phyloP scores from a whole-genome alignment of 257 asterid genomes.

The Solanum arcanum region DNA sequence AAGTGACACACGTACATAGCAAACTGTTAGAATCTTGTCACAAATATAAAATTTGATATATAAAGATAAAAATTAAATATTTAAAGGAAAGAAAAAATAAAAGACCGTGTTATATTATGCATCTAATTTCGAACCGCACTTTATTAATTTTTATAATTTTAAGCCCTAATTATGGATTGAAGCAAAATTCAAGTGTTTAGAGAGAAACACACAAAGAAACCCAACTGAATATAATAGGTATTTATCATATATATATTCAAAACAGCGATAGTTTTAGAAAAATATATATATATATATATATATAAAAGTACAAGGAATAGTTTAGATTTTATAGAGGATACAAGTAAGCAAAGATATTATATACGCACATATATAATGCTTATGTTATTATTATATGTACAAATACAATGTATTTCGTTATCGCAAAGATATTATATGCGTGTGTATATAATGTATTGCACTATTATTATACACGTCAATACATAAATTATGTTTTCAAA shows the following conservation, averaged over 20 bases:
- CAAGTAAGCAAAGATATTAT: neutral
- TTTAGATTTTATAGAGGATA: neutral
- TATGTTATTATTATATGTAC: neutral
- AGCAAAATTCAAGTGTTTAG: neutral
- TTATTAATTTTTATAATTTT: neutral
- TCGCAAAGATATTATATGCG: neutral
- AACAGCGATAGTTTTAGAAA: neutral
- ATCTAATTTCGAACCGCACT: neutral
- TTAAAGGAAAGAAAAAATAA: neutral
- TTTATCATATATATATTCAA: neutral
- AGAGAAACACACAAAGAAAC: neutral
- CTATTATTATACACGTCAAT: neutral
- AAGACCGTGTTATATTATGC: neutral
- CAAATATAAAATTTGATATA: neutral
- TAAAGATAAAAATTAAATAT: neutral
- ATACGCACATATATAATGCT: neutral
- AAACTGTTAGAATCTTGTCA: neutral
- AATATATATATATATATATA: too few species aligned
- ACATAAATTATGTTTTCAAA: too few species aligned
- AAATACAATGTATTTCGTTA: neutral
- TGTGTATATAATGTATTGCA: neutral
- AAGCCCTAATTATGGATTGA: neutral
- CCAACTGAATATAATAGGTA: neutral
- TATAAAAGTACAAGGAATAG: too few species aligned
- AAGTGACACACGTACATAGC: neutral